Evolutionary conservation across 2,329 filamentous ascomycete genomes (phyloP), one percentile per base, ranked within the genome.

Genomic region (Aspergillus niger): DNA sequence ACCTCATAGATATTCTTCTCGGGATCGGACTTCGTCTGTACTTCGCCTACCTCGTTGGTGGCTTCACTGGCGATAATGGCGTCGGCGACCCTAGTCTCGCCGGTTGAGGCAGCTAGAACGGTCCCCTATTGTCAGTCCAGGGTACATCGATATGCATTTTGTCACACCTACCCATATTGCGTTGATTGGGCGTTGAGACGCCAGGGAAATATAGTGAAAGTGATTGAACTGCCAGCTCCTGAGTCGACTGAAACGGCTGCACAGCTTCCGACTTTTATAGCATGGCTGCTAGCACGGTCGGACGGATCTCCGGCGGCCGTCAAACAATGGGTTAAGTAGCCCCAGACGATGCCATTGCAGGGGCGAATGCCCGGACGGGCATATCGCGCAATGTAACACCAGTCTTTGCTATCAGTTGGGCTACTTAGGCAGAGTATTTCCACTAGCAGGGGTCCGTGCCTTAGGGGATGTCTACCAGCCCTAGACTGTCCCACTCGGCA

Each of bases 1-100:
- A 55, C 53, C n/a, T 55, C 53, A 28, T 55, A 55, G 17, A 4
- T 15, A 8, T 20, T 15, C 39, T 55, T 55, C 53, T 55, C 53
- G 3, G 53, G 53, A 22, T 55, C 53, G n/a, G 53, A 30, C n/a
- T 30, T 28, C 26, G 15, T 47, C 15, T 39, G n/a, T 8, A 50
- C 24, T 8, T 32, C n/a, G 26, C n/a, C 17, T 8, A 24, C 8
- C 8, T 24, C 26, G 1, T 28, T 22, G 53, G 53, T 47, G 24
- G 32, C 26, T 11, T 47, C 24, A 17, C 53, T 41, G 3, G 36
- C n/a, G n/a, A 44, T 43, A 17, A 55, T 55, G 53, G 39, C 39
- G 22, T 55, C 53, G 39, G 22, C 24, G 53, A 55, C n/a, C n/a
- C 28, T 39, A 4, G 36, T 55, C 17, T 55, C 53, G n/a, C 17